Percentiles rank a stretch among this genome's conserved stretches.
Conservation (phyloP, 768 basidiomycete species). For the Rhodotorula paludigena region DNA sequence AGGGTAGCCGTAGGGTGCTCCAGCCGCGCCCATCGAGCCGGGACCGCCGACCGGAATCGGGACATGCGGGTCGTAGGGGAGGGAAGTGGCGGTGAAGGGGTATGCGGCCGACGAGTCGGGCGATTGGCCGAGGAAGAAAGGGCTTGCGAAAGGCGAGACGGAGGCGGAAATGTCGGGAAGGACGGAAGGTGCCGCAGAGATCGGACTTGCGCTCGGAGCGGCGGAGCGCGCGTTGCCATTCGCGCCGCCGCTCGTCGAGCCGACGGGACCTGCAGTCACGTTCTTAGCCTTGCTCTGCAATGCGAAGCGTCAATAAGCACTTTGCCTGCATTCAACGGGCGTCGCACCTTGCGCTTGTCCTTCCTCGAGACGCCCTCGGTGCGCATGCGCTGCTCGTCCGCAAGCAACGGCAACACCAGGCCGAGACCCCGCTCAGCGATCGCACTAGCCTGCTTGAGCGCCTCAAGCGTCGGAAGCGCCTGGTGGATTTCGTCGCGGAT, state of each 20-base stretch:
- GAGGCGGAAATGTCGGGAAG: not conserved
- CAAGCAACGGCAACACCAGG: constrained; percentile 29
- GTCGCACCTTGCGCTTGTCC: constrained; percentile 18
- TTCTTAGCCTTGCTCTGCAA: constrained; percentile 15
- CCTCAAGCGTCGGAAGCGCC: constrained; percentile 29
- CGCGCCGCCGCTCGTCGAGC: not conserved
- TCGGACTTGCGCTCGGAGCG: not conserved
- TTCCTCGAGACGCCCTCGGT: constrained; percentile 11
- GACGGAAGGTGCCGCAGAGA: not conserved
- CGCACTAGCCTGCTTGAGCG: constrained; percentile 16
- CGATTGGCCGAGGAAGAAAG: not conserved
- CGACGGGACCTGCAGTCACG: not conserved
- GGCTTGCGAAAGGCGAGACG: not conserved
- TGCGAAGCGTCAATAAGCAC: too few species aligned
- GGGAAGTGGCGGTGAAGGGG: not conserved
- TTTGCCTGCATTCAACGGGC: not conserved
- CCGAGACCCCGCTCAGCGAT: constrained; percentile 31
- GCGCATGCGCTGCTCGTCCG: constrained; percentile 31
- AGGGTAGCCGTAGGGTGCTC: not conserved
- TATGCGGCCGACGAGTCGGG: too few species aligned
- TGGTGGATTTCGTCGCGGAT: constrained; percentile 23
- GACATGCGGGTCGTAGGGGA: not conserved
- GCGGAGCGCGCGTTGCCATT: not conserved
- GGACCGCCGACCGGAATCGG: not conserved
- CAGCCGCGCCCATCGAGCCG: too few species aligned